A percentile compares a stretch with the other conserved stretches of the same genome.
phyloP scores from a whole-genome alignment of 2,329 filamentous ascomycete species.

The Fusarium xyrophilum region DNA sequence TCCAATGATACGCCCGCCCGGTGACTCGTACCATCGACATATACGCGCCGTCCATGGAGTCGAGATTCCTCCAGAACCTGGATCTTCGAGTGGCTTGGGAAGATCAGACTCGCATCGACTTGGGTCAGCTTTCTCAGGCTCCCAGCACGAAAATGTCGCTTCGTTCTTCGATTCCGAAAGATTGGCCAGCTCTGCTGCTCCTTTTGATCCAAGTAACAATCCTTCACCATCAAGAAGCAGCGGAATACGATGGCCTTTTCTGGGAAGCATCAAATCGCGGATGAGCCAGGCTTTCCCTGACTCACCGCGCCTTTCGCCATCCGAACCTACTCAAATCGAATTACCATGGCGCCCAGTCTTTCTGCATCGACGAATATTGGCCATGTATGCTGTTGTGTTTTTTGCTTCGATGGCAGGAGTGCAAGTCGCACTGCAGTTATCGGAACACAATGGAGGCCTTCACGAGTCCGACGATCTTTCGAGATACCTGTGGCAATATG shows the following conservation, averaged over 20 bases:
- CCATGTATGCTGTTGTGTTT: constrained; percentile 43
- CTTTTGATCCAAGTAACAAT: constrained; percentile 15
- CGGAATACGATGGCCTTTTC: constrained; percentile 38
- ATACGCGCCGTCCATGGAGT: constrained; percentile 39
- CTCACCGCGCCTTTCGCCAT: constrained; percentile 15
- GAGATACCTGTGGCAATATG: constrained; percentile 50
- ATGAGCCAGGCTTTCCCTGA: constrained; percentile 24
- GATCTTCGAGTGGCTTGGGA: constrained; percentile 6
- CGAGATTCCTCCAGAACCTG: constrained; percentile 7
- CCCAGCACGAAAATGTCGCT: constrained; percentile 26
- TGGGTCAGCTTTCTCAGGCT: constrained; percentile 6
- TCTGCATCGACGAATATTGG: constrained; percentile 45
- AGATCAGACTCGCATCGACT: constrained; percentile 21
- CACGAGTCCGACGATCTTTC: constrained; percentile 35
- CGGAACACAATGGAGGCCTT: constrained; percentile 43
- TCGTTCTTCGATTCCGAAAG: constrained; percentile 41
- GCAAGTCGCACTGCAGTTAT: constrained; percentile 45
- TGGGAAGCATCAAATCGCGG: constrained; percentile 38
- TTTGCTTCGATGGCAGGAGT: constrained; percentile 41
- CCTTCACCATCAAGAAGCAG: constrained; percentile 9
- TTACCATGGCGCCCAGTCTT: constrained; percentile 49
- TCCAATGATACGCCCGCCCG: constrained; percentile 32
- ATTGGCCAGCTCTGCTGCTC: constrained; percentile 33
- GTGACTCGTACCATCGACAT: constrained; percentile 41
- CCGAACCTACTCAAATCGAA: constrained; percentile 38